Conservation (phyloP, 169 alveolate genomes). For the Plasmodium relictum region DNA sequence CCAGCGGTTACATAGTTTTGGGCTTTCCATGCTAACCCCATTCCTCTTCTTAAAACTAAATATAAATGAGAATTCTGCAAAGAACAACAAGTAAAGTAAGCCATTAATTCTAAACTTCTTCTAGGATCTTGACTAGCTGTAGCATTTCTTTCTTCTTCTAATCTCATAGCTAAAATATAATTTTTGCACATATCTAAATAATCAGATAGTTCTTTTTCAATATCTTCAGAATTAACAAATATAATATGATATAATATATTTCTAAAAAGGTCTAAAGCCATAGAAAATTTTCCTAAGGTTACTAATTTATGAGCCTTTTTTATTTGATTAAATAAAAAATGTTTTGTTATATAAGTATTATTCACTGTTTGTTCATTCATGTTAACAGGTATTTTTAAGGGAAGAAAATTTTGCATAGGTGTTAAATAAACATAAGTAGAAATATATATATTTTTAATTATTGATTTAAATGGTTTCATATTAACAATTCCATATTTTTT, state of each 20-base stretch:
- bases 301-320: slow-evolving; percentile 81
- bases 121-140: slow-evolving; percentile 77
- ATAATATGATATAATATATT: slow-evolving; percentile 48
- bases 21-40: slow-evolving; percentile 92
- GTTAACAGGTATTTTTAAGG: slow-evolving; percentile 31
- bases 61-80: slow-evolving; percentile 87
- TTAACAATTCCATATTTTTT: slow-evolving; percentile 71
- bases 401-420: slow-evolving; percentile 51
- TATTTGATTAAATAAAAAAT: slow-evolving; percentile 70
- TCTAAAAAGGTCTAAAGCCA: slow-evolving; percentile 77
- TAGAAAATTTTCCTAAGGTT: slow-evolving; percentile 77
- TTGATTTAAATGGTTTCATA: slow-evolving; percentile 73
- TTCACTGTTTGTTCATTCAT: slow-evolving; percentile 26
- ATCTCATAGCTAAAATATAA: slow-evolving; percentile 83
- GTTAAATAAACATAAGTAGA: slow-evolving; percentile 70
- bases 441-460: slow-evolving; percentile 71
- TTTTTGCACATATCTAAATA: slow-evolving; percentile 43
- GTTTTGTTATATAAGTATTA: slow-evolving; percentile 34
- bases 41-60: slow-evolving; percentile 88
- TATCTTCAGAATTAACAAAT: slow-evolving; percentile 23
- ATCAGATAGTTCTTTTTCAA: slow-evolving; percentile 59
- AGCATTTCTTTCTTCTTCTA: slow-evolving; percentile 81
- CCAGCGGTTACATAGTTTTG: slow-evolving; percentile 89
- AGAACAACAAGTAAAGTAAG: slow-evolving; percentile 88
- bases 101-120: slow-evolving; percentile 88